Base-by-base conservation (phyloP, 345 rosid species). In the Salix koriyanagi region DNA sequence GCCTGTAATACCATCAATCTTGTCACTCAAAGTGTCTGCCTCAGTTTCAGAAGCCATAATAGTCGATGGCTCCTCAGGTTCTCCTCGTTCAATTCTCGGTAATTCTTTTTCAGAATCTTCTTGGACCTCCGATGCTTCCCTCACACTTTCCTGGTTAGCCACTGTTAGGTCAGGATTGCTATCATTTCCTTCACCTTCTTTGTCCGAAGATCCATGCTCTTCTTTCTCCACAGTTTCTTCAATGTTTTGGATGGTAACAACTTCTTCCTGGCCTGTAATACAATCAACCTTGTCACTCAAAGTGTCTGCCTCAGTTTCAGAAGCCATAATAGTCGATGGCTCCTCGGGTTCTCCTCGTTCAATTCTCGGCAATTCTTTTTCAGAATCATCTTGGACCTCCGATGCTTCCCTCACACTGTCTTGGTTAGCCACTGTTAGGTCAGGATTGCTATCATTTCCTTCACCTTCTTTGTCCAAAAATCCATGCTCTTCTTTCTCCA, bases 301-400 rank as follows among this genome's bases (percentile, higher is more conserved):
- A 26, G 21, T 12, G 6, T 3, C 28, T 37, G 30, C 42, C 72
- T 79, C 69, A 4, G 34, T 66, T 66, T 66, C 76, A 48, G 12
- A 18, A 66, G 65, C 16, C 30, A 42, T 68, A 28, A 52, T 14
- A 61, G 73, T 13, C 25, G 7, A 6, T 68, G 78, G 41, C 26
- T 6, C 19, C 48, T 72, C 77, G 72, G 69, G 30, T 25, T 50
- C 76, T 64, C 18, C 73, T 34, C 30, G 34, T 48, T 72, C 79
- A 34, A 26, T 37, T 34, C 64, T 16, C 58, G 6, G 39, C 26
- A 41, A 11, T 41, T 41, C 44, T 41, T 41, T 2, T 41, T 41
- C 2, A 41, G 44, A 41, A 41, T 41, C 44, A 8, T 2, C 44
- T 41, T 41, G 44, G 44, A 9, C 25, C 12, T 23, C 13, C 26